These are phyloP conservation scores for Alternaria ethzedia DNA, from an alignment of 2,329 filamentous ascomycete species.

Conservation along the genomic window DNA sequence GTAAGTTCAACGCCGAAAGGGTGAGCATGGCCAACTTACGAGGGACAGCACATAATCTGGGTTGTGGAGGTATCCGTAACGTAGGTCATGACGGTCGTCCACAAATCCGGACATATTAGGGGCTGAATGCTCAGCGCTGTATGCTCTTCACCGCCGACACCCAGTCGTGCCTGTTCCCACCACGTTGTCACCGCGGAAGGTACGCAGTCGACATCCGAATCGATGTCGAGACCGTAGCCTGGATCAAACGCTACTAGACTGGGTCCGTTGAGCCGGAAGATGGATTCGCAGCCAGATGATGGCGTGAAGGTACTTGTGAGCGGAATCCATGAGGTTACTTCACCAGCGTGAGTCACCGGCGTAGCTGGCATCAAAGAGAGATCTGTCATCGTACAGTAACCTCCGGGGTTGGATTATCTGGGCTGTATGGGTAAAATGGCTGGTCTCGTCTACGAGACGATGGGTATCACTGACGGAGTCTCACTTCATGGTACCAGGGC, in stretches of 20 bases:
- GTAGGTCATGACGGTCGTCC: background rate
- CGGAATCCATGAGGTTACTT: background rate
- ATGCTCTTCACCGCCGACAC: background rate
- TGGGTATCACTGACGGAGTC: background rate
- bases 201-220: background rate
- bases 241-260: background rate
- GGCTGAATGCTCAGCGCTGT: background rate
- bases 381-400: background rate
- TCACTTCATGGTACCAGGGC: background rate
- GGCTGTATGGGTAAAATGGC: background rate
- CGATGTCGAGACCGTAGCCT: background rate
- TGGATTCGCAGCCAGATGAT: background rate
- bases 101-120: background rate
- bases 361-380: background rate
- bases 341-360: background rate
- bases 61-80: background rate
- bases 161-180: background rate
- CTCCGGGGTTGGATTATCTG: background rate
- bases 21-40: background rate
- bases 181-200: background rate
- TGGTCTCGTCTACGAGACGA: background rate
- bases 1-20: background rate
- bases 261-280: background rate
- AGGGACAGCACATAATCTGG: background rate
- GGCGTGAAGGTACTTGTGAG: background rate